Base-by-base conservation (phyloP, 768 basidiomycete species). In the Tylopilus felleus region DNA sequence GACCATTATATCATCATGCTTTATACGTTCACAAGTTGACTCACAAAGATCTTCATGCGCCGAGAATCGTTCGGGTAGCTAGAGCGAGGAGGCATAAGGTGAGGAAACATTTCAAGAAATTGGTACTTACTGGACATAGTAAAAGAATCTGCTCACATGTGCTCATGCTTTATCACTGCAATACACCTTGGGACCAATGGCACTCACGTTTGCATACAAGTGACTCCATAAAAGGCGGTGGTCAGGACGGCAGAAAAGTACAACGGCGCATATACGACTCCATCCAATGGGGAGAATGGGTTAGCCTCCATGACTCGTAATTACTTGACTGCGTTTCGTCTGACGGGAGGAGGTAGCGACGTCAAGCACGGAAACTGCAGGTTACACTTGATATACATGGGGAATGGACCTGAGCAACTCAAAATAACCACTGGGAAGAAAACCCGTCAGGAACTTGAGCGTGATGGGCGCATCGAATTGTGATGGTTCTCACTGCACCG, bases 171-270 rank as follows among this genome's bases (percentile, higher is more conserved):
- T 19, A 19, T 9, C 2, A 33, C 1, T 23, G 21, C 19, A 2
- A 31, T 28, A 21, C 16, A 35, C 12, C 17, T 12, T 17, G 3
- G 16, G 29, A 35, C 13, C n/a, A 36, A 12, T 2, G 35, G 8
- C 13, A 23, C 58, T 53, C 22, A 59, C 58, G 47, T 53, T 59
- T 59, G 58, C 56, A 58, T 49, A 13, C 58, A 58, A 6, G 56
- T 31, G 6, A 49, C 8, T 5, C 50, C 56, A 0, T 59, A 58
- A 45, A 59, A 6, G 5, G 21, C 31, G 3, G 56, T 46, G 8
- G 41, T 27, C 8, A 49, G 1, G 16, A 59, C 0, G 7, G n/a
- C 5, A 33, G 29, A 7, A 16, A 52, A 31, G 42, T 40, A 58
- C 19, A 52, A 14, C 1, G 50, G 10, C 4, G 27, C 36, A 7